Percentiles rank a stretch among this genome's conserved stretches.
Conservation (phyloP, 108 stramenopile genomes). For the Cylindrotheca fusiformis region DNA sequence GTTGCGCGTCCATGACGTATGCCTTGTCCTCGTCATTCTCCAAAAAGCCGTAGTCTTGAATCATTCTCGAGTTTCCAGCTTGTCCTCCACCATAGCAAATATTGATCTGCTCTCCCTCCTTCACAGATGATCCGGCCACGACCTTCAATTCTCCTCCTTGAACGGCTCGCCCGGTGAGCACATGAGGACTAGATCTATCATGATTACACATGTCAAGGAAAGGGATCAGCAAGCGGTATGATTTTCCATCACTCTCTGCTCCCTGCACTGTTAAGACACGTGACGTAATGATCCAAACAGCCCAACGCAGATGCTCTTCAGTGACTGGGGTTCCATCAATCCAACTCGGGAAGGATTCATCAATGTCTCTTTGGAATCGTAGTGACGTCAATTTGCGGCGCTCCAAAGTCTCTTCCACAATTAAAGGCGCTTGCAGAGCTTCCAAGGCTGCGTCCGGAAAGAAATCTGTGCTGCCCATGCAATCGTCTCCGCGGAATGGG, state of each 20-base stretch:
- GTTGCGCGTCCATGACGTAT: conserved; percentile 39
- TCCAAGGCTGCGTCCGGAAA: conserved; percentile 58
- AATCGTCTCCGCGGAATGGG: conserved; percentile 48
- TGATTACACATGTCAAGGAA: conserved; percentile 86
- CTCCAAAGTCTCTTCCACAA: conserved; percentile 57
- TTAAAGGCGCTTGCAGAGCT: conserved; percentile 55
- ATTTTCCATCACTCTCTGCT: conserved; percentile 33
- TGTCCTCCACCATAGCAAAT: conserved; percentile 74
- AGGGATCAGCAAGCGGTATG: conserved; percentile 69
- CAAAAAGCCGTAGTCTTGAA: conserved; percentile 57
- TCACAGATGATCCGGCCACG: conserved; percentile 65
- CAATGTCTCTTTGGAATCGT: conserved; percentile 59
- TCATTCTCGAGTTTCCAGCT: conserved; percentile 71
- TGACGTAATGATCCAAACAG: conserved; percentile 68
- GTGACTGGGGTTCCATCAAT: conserved; percentile 50
- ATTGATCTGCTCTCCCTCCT: conserved; percentile 64
- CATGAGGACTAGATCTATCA: conserved; percentile 61
- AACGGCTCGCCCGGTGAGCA: conserved; percentile 67
- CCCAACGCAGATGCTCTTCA: conserved; percentile 57
- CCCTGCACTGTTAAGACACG: conserved; percentile 74
- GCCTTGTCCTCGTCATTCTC: conserved; percentile 42
- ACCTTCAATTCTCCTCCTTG: conserved; percentile 68
- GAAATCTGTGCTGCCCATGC: conserved; percentile 69
- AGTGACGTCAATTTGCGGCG: conserved; percentile 32
- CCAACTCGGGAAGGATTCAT: conserved; percentile 46